Base-by-base conservation (phyloP, 2,329 filamentous ascomycete species). In the Alternaria brassicicola region DNA sequence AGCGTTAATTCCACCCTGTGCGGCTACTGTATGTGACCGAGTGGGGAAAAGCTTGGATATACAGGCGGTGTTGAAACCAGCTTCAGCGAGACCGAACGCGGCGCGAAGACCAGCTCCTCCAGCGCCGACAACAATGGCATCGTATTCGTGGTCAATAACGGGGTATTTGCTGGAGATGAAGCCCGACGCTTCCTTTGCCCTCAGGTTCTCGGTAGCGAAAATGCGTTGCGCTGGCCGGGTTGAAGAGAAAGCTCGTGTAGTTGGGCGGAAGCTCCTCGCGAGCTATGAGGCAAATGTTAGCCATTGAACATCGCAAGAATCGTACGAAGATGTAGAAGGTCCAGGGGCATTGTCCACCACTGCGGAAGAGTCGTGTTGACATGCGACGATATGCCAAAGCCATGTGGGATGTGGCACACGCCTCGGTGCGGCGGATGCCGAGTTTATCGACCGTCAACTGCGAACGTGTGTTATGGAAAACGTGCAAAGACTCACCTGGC, bases 71-170 rank as follows among this genome's bases (percentile, higher is more conserved):
- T 94, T 93, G 84, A 94, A 93, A 59, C 91, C 91, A 67, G 91
- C 90, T 84, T 95, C 91, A 66, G 91, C 91, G 59, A 95, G 87
- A 81, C 91, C 91, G 75, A 94, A 93, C 51, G 91, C 91, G 48
- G 91, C 90, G 78, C 91, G 89, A 67, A 95, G 84, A 79, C 91
- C 91, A 61, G 91, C 84, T 71, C 91, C 91, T 77, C 91, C 91
- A 62, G 91, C 91, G 71, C 91, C 91, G 66, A 95, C 92, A 61
- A 99, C 95, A 71, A 99, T 85, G 63, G 94, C 94, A 90, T 98
- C 95, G 82, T 97, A 98, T 82, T 98, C 93, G 82, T 99, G 95
- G 79, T 98, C 95, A 88, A 99, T 93, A 72, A 99, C 91, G 49
- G 93, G 91, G 80, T 99, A 98, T 81, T 97, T 95, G 80, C 85